phyloP scores from a whole-genome alignment of 345 rosid species.

The Eucalyptus polybractea region DNA sequence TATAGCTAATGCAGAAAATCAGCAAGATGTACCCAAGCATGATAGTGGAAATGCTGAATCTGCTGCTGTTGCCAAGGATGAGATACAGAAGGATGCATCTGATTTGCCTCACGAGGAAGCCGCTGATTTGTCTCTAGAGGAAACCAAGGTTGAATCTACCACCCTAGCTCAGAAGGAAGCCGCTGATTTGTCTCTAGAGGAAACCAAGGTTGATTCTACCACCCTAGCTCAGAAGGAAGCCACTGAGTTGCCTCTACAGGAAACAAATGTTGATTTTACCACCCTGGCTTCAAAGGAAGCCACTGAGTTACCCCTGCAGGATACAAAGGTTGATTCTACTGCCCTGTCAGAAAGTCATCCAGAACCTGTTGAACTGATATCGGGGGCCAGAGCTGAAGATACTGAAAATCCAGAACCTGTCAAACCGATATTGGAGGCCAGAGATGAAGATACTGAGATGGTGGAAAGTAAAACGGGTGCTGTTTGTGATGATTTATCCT shows the following conservation, averaged over 20 bases:
- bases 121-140: not conserved
- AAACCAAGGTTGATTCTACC: not conserved
- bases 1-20: conserved; percentile 1
- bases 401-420: conserved; percentile 1
- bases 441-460: conserved; percentile 5
- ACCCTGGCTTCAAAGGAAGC: not conserved
- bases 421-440: conserved; percentile 2
- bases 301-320: conserved; percentile 1
- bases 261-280: conserved; percentile 3
- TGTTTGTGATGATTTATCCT: conserved; percentile 3
- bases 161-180: not conserved
- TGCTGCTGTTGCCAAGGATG: not conserved
- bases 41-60: not conserved
- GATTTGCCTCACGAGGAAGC: not conserved
- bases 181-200: not conserved
- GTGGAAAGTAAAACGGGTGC: conserved; percentile 6
- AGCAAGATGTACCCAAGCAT: conserved; percentile 2
- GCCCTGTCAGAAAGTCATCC: conserved; percentile 1
- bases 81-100: not conserved
- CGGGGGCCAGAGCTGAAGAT: conserved; percentile 4
- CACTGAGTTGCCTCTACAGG: conserved; percentile 2
- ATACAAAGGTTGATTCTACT: conserved; percentile 4
- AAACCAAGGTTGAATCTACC: conserved; percentile 1
- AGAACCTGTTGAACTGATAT: conserved; percentile 3
- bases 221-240: not conserved